These are phyloP conservation scores for Agroathelia rolfsii DNA, from an alignment of 1,284 basidiomycete species.

Conservation along the genomic window DNA sequence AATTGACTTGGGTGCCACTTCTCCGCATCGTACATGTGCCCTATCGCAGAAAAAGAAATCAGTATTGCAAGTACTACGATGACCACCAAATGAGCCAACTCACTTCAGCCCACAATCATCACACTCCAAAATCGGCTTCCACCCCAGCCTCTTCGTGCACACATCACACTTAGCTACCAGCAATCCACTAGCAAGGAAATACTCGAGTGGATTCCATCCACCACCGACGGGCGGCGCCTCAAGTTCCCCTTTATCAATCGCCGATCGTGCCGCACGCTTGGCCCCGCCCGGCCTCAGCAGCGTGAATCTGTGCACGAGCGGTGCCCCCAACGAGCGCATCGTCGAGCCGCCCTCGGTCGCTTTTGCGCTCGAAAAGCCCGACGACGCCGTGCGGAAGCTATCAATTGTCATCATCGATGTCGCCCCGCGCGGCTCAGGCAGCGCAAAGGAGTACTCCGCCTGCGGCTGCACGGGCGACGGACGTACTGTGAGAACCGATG, in stretches of 20 bases:
- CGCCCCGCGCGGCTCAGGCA: too few species aligned
- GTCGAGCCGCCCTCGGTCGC: constrained; percentile 69
- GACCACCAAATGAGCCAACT: too few species aligned
- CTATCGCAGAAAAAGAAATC: constrained; percentile 33
- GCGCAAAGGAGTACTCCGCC: too few species aligned
- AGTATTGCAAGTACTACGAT: too few species aligned
- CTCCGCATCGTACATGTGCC: constrained; percentile 77
- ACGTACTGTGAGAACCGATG: constrained; percentile 65
- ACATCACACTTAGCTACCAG: constrained; percentile 72
- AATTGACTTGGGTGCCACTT: constrained; percentile 68
- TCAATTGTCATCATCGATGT: constrained; percentile 58
- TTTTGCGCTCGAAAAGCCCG: constrained; percentile 47
- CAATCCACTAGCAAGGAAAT: constrained; percentile 63
- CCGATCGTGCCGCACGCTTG: constrained; percentile 7
- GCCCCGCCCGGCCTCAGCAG: constrained; percentile 61
- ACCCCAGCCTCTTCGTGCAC: constrained; percentile 73
- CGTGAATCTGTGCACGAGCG: constrained; percentile 76
- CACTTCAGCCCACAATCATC: constrained; percentile 78
- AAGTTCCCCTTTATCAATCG: constrained; percentile 15
- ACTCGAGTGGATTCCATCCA: constrained; percentile 66
- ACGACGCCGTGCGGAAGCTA: constrained; percentile 63
- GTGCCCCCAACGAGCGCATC: constrained; percentile 35
- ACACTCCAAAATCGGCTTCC: constrained; percentile 78
- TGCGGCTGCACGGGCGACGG: constrained; percentile 31
- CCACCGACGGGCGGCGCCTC: constrained; percentile 23